Evolutionary conservation across 176 grass and related monocot genomes (phyloP).

Genomic region (Aegilops umbellulata): DNA sequence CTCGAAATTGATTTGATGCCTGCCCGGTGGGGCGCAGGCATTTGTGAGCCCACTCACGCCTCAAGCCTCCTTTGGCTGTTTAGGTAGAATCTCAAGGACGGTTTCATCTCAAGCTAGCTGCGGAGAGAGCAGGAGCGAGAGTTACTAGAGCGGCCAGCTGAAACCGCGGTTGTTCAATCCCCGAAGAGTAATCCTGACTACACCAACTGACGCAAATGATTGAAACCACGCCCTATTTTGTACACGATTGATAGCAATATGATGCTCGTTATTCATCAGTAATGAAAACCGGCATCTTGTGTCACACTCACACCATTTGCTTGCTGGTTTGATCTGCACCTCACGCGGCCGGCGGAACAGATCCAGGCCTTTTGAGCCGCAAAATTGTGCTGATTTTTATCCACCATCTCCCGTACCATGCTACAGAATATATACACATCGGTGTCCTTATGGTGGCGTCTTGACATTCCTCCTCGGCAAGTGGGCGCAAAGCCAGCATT

Average conservation of each 20-base stretch:
- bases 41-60: slow-evolving; percentile 22
- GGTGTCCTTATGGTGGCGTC: background rate
- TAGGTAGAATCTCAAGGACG: too few species aligned
- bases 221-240: background rate
- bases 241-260: background rate
- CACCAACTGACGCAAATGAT: background rate
- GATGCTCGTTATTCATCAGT: background rate
- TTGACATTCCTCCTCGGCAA: background rate
- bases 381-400: background rate
- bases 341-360: background rate
- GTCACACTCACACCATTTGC: slow-evolving; percentile 6
- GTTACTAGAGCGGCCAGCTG: too few species aligned
- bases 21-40: slow-evolving; percentile 13
- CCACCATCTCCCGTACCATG: background rate
- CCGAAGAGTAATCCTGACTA: background rate
- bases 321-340: background rate
- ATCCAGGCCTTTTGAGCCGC: background rate
- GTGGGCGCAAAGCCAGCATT: slow-evolving; percentile 27
- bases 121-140: background rate
- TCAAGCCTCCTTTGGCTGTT: background rate
- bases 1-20: slow-evolving; percentile 24
- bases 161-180: too few species aligned
- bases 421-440: background rate
- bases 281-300: background rate
- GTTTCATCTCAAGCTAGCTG: background rate